Base-by-base conservation (phyloP, 2,329 filamentous ascomycete species). In the Exophiala bonariae region DNA sequence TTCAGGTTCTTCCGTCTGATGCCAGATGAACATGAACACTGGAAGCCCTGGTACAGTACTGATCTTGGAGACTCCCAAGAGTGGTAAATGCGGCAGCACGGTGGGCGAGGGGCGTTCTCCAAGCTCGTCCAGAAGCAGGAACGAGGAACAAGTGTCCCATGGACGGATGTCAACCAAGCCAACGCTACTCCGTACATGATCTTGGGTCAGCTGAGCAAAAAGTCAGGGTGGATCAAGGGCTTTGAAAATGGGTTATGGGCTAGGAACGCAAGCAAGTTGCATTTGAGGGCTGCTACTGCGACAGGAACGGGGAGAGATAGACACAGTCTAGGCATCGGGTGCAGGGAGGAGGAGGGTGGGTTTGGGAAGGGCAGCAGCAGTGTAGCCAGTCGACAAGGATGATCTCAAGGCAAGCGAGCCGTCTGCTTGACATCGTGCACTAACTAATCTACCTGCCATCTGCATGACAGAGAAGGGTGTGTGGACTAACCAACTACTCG, bases 371-470 rank as follows among this genome's bases (percentile, higher is more conserved):
- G n/a, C n/a, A n/a, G n/a, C n/a, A n/a, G 22, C 28, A 31, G 38
- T 37, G 37, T 20, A 37, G 28, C 48, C 48, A 51, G 47, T 55
- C 20, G 38, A n/a, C 17, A 7, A 36, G 33, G 38, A 17, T 36
- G 9, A 14, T 7, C 36, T 34, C 13, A 26, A 16, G 23, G 42
- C 32, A 52, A 55, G 49, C 52, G 52, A 55, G 37, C 45, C 43
- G 36, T 36, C 44, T 50, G 52, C 52, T 52, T 45, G 45, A 55
- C 46, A 55, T 55, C 52, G 45, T 49, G 46, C 49, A 40, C 49
- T 52, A 37, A 14, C n/a, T 14, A 14, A 6, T 18, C n/a, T n/a
- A 14, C 14, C 45, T 45, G 46, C 52, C 14, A 26, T 48, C 36
- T 49, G 44, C 48, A 52, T 44, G 45, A 44, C 22, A 44, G 40